Evolutionary conservation across 1,139 yeast species (phyloP).

Genomic region (Pichia sp.): DNA sequence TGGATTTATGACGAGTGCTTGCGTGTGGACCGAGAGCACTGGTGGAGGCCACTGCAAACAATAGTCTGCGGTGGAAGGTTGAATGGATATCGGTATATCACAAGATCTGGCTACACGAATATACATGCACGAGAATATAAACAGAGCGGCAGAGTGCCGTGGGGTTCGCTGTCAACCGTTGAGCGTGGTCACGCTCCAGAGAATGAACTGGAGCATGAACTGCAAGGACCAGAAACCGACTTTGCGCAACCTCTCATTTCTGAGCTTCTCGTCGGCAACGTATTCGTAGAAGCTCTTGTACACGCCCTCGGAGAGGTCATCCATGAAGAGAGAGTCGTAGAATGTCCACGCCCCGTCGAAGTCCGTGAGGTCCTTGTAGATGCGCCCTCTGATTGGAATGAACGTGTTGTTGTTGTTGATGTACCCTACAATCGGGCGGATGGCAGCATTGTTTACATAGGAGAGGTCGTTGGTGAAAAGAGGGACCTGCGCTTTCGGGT

Average conservation of each 20-base stretch:
- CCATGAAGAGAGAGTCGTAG: conserved; percentile 87
- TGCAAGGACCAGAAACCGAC: conserved; percentile 95
- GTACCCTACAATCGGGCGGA: conserved; percentile 92
- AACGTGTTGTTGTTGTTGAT: conserved; percentile 86
- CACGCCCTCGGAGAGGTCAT: conserved; percentile 83
- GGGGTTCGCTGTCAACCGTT: conserved; percentile 12
- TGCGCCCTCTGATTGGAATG: conserved; percentile 80
- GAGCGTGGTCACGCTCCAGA: conserved; percentile 56
- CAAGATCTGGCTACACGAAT: not conserved
- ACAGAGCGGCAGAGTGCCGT: not conserved
- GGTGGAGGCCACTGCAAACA: too few species aligned
- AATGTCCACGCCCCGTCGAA: conserved; percentile 97
- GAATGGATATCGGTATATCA: too few species aligned
- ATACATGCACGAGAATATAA: not conserved
- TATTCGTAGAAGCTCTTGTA: conserved; percentile 87
- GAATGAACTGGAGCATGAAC: conserved; percentile 69
- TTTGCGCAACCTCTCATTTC: conserved; percentile 67
- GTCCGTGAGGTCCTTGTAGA: conserved; percentile 74
- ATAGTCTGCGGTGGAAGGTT: too few species aligned
- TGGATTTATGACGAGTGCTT: too few species aligned
- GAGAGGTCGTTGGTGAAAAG: conserved; percentile 78
- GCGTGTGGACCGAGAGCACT: too few species aligned
- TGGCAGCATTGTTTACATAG: conserved; percentile 84
- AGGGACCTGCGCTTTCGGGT: conserved; percentile 86
- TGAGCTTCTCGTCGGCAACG: conserved; percentile 79